phyloP scores from a whole-genome alignment of 1,139 yeast genomes.

The Sugiyamaella castrensis region DNA sequence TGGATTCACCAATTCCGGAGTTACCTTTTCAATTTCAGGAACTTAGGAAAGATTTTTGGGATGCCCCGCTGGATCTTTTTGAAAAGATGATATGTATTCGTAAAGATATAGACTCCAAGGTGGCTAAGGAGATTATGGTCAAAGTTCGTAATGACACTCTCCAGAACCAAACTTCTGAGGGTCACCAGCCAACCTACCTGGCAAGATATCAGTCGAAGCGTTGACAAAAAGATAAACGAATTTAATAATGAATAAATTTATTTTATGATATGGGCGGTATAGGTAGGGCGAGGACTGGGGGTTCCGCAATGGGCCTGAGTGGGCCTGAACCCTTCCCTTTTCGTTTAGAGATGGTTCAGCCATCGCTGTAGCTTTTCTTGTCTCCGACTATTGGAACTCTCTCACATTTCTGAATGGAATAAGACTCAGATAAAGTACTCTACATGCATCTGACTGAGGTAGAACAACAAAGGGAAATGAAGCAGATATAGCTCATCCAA shows the following conservation, averaged over 20 bases:
- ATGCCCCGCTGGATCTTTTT: slow-evolving; percentile 43
- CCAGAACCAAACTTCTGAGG: slow-evolving; percentile 27
- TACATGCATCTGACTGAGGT: too few relatives aligned
- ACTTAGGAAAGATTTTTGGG: slow-evolving; percentile 66
- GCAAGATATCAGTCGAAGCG: slow-evolving; percentile 23
- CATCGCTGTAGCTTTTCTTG: background rate
- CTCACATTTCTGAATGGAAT: too few relatives aligned
- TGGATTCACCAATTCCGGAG: slow-evolving; percentile 51
- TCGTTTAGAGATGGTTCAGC: background rate
- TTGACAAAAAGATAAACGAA: background rate
- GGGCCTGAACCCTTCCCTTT: too few relatives aligned
- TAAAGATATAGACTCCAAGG: slow-evolving; percentile 38
- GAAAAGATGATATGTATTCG: slow-evolving; percentile 40
- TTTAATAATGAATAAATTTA: background rate
- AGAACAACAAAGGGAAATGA: background rate
- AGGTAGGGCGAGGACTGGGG: too few relatives aligned
- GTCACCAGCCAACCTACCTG: slow-evolving; percentile 25
- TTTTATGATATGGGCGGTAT: too few relatives aligned
- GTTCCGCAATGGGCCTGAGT: too few relatives aligned
- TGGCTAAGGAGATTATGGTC: slow-evolving; percentile 35
- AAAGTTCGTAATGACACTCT: slow-evolving; percentile 35
- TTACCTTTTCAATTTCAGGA: slow-evolving; percentile 58
- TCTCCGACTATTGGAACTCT: too few relatives aligned
- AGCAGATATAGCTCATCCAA: too few relatives aligned
- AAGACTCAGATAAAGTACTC: too few relatives aligned